Conservation (phyloP, 352 stramenopile species). For the Globisporangium mamillatum region DNA sequence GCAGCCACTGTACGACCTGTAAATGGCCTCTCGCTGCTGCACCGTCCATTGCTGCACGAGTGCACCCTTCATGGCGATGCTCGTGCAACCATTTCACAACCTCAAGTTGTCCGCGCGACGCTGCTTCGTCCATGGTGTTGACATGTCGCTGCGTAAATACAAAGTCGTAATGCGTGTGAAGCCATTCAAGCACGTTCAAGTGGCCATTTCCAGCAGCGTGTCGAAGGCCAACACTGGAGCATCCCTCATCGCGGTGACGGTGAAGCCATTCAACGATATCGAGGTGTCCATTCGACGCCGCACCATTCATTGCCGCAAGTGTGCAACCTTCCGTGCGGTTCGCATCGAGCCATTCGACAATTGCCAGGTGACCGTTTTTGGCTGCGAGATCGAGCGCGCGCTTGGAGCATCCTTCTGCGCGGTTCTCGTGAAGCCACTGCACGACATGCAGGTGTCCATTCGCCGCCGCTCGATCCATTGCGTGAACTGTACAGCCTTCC, state of each 20-base stretch:
- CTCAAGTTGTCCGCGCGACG: conserved; percentile 29
- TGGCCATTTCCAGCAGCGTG: conserved; percentile 41
- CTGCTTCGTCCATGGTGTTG: conserved; percentile 43
- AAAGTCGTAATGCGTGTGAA: conserved; percentile 27
- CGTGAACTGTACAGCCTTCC: conserved; percentile 37
- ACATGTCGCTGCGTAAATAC: conserved; percentile 25
- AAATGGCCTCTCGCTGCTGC: conserved; percentile 33
- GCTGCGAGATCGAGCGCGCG: conserved; percentile 50
- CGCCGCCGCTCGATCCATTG: conserved; percentile 46
- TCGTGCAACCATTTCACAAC: conserved; percentile 41
- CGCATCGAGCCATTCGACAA: conserved; percentile 49
- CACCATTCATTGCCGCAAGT: conserved; percentile 45
- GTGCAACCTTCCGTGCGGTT: conserved; percentile 39
- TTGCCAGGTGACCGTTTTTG: conserved; percentile 44
- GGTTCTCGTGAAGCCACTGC: conserved; percentile 40
- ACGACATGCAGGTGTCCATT: conserved; percentile 47
- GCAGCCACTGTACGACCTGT: conserved; percentile 44
- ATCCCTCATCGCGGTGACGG: conserved; percentile 37
- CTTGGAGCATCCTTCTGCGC: conserved; percentile 32
- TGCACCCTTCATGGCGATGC: conserved; percentile 33
- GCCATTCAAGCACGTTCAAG: conserved; percentile 36
- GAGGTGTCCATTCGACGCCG: conserved; percentile 40
- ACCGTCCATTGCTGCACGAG: conserved; percentile 43
- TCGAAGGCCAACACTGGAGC: conserved; percentile 28
- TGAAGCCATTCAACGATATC: conserved; percentile 59